phyloP scores from a whole-genome alignment of 1,284 basidiomycete species.

The Heimioporus retisporus region DNA sequence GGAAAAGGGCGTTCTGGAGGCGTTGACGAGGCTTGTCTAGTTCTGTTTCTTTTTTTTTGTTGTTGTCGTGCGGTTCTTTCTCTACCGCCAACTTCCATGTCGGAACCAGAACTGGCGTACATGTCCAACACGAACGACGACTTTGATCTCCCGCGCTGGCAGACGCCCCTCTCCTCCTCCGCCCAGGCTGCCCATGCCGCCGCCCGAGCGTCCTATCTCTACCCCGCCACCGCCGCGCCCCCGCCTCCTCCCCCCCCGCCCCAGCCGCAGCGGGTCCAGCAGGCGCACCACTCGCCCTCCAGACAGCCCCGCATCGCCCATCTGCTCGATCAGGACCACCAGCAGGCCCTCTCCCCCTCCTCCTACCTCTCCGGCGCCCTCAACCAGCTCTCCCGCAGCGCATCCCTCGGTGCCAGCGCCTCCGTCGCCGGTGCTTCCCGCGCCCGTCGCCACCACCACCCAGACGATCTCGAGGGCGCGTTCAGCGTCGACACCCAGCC shows the following conservation, averaged over 20 bases:
- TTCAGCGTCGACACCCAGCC: constrained; percentile 61
- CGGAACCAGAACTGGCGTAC: constrained; percentile 64
- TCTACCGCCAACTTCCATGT: constrained; percentile 45
- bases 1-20: constrained; percentile 67
- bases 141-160: constrained; percentile 86
- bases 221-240: constrained; percentile 54
- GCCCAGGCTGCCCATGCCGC: constrained; percentile 68
- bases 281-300: constrained; percentile 50
- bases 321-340: constrained; percentile 71
- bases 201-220: constrained; percentile 56
- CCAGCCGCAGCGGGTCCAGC: constrained; percentile 34
- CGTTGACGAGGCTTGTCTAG: constrained; percentile 44
- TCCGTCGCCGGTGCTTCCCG: constrained; percentile 56
- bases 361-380: constrained; percentile 64
- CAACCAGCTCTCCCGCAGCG: constrained; percentile 68
- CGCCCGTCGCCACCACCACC: constrained; percentile 65
- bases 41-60: background rate
- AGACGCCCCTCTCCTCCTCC: constrained; percentile 73
- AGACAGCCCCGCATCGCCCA: constrained; percentile 72
- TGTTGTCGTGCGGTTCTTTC: no score
- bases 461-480: constrained; percentile 78
- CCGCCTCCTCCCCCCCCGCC: constrained; percentile 51
- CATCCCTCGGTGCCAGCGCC: constrained; percentile 66
- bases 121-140: constrained; percentile 65
- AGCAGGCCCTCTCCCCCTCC: constrained; percentile 53